Conservation (phyloP, 139 green algal genomes). For the Desmodesmus armatus region DNA sequence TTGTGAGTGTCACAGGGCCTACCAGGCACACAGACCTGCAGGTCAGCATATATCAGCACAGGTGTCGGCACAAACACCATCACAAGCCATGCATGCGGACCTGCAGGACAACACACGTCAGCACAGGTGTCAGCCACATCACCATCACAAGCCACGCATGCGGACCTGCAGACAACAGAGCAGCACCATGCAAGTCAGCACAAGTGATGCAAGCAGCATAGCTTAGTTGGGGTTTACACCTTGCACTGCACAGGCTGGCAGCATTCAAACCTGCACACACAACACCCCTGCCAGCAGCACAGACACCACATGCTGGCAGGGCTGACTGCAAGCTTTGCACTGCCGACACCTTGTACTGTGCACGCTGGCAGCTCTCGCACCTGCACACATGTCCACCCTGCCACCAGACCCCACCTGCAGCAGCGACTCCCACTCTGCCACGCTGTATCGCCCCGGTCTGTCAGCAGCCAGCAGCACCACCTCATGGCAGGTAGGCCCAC, state of each 20-base stretch:
- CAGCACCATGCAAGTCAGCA: too few relatives aligned
- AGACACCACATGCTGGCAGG: too few relatives aligned
- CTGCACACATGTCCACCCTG: too few relatives aligned
- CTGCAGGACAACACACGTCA: not conserved
- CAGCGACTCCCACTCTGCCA: slow-evolving; percentile 71
- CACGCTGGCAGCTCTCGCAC: not conserved
- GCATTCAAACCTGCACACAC: too few relatives aligned
- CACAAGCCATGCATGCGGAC: not conserved
- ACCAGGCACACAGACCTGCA: slow-evolving; percentile 25
- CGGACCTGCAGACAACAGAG: too few relatives aligned
- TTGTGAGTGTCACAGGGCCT: not conserved
- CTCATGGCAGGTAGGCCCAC: slow-evolving; percentile 43
- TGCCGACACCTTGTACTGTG: too few relatives aligned
- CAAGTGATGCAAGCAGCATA: not conserved
- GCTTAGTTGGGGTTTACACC: too few relatives aligned
- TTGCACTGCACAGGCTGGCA: too few relatives aligned
- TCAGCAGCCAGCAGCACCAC: slow-evolving; percentile 62
- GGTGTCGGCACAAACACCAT: not conserved
- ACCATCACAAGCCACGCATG: too few relatives aligned
- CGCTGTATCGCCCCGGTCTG: slow-evolving; percentile 61
- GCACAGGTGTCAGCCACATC: not conserved
- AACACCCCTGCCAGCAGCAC: too few relatives aligned
- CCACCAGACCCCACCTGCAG: slow-evolving; percentile 57
- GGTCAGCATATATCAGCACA: too few relatives aligned
- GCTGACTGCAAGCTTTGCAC: too few relatives aligned